Evolutionary conservation across 805 yeast species (phyloP), one percentile per base, ranked within the genome.

Genomic region (Sugiyamaella valdiviana): DNA sequence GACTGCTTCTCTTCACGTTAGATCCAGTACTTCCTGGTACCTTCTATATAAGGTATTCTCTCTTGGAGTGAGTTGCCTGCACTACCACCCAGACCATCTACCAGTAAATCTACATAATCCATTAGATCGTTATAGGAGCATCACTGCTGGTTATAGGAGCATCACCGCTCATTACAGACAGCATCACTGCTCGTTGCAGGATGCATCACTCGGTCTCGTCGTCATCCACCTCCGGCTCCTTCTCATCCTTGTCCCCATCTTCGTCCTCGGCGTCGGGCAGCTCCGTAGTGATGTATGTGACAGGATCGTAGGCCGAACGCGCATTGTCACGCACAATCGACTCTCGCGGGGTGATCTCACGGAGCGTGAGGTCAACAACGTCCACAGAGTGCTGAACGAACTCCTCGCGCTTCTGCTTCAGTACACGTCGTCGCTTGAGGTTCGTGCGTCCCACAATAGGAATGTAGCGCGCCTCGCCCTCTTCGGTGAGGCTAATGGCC

Each of bases 391-490:
- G 68, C 26, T 75, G 80, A 49, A 74, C 74, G 49, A 81, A 73
- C 45, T 76, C 75, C 29, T 78, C 76, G 72, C 56, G 59, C 53
- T 63, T 45, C 48, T 56, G 76, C 42, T 79, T 73, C 36, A 79
- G 82, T 12, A 88, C 79, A 66, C 96, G 80, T 63, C 95, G 81
- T 63, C 91, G 83, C 70, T 85, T 88, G 62, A 93, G 78, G 56
- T 83, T 93, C 39, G 87, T 75, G 57, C 83, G 80, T 32, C 90
- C 88, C 12, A 77, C 71, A 15, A 91, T 70, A 6, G 97, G 96
- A 51, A 84, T 79, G 63, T 84, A 93, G 57, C 75, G 77, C 2
- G 88, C 95, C 21, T 71, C 68, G 26, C 77, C 66, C 42, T 76
- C 77, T 22, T 67, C 62, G 49, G 73, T 72, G 56, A 86, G 78